Conservation (phyloP, 495 filamentous ascomycete species). For the Hypoxylon lienhwacheense region DNA sequence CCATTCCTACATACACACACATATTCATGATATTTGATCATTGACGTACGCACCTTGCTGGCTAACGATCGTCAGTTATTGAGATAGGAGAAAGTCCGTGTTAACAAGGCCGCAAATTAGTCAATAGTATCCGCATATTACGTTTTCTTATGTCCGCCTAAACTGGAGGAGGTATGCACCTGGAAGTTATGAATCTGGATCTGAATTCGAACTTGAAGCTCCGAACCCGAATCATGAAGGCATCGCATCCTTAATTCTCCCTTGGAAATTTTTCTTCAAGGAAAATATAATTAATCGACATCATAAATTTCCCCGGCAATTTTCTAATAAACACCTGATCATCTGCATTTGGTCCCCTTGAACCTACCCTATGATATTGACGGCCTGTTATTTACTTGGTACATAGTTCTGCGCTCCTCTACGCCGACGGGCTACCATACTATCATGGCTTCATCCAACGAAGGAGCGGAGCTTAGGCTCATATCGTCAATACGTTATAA, state of each 20-base stretch:
- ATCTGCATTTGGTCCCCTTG: too few relatives aligned
- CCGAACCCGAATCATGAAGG: too few relatives aligned
- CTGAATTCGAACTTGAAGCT: too few relatives aligned
- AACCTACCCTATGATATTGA: too few relatives aligned
- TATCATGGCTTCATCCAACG: conserved; percentile 41
- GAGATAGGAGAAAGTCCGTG: conserved; percentile 7
- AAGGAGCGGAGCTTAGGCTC: conserved; percentile 78
- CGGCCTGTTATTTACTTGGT: not conserved
- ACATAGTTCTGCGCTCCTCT: not conserved
- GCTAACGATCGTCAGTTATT: conserved; percentile 23
- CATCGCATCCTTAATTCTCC: too few relatives aligned
- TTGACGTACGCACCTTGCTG: conserved; percentile 42
- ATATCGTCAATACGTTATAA: conserved; percentile 88
- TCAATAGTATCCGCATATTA: not conserved
- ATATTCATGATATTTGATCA: too few relatives aligned
- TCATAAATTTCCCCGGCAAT: too few relatives aligned
- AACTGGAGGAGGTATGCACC: not conserved
- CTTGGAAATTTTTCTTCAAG: too few relatives aligned
- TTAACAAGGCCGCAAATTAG: not conserved
- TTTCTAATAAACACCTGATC: not conserved
- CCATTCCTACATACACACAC: too few relatives aligned
- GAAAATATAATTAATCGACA: too few relatives aligned
- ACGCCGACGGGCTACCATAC: not conserved
- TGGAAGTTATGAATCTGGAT: not conserved
- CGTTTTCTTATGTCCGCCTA: not conserved